These are phyloP conservation scores for Circinella minor DNA, from an alignment of 371 early-diverging fungal species.

Conservation along the genomic window DNA sequence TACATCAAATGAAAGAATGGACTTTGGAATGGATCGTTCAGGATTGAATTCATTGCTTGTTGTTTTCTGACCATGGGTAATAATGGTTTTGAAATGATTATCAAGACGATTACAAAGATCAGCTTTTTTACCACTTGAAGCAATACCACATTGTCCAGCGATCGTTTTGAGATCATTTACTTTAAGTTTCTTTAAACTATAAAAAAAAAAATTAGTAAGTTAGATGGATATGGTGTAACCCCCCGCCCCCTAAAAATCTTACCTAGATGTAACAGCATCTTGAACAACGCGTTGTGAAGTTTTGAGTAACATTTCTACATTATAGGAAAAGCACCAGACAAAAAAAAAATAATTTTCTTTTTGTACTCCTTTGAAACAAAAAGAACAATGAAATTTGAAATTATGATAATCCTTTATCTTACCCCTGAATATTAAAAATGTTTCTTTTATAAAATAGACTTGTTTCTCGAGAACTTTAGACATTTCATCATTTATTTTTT, in stretches of 20 bases:
- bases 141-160: constrained; percentile 24
- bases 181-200: constrained; percentile 19
- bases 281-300: not conserved
- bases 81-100: constrained; percentile 12
- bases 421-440: too few relatives aligned
- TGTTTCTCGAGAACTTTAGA: not conserved
- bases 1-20: constrained; percentile 74
- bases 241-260: not conserved
- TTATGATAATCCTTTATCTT: too few relatives aligned
- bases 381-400: too few relatives aligned
- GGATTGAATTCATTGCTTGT: not conserved
- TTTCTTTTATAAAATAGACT: constrained; percentile 3
- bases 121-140: constrained; percentile 21
- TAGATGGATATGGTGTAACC: not conserved
- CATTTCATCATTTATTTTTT: constrained; percentile 1
- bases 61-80: not conserved
- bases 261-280: constrained; percentile 10
- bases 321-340: too few relatives aligned
- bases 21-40: constrained; percentile 22
- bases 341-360: too few relatives aligned
- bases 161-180: constrained; percentile 21
- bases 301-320: not conserved
- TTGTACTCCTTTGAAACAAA: too few relatives aligned
- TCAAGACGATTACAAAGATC: constrained; percentile 25
- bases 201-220: not conserved